Conservation (phyloP, 108 stramenopile genomes). For the Nitzschia sp. region DNA sequence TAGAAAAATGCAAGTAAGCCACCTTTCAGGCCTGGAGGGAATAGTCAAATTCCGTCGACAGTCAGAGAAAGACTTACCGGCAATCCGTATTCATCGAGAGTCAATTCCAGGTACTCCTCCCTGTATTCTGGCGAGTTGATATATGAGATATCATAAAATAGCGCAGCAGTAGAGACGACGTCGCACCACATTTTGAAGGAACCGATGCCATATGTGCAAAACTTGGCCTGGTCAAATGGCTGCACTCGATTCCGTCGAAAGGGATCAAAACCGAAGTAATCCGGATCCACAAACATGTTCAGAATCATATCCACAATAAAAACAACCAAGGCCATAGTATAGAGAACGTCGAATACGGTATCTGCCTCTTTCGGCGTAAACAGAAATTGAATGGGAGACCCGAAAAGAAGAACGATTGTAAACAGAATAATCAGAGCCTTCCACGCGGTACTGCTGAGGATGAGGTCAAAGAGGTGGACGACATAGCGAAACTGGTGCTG, state of each 20-base stretch:
- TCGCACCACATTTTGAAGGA: conserved; percentile 75
- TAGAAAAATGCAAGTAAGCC: neutral
- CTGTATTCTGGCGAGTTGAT: conserved; percentile 26
- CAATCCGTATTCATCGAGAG: conserved; percentile 40
- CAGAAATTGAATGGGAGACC: conserved; percentile 52
- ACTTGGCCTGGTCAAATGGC: conserved; percentile 20
- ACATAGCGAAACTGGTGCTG: neutral
- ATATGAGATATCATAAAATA: conserved; percentile 56
- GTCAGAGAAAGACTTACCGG: conserved; percentile 55
- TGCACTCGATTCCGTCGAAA: conserved; percentile 19
- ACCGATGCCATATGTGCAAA: conserved; percentile 35
- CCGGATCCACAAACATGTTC: conserved; percentile 39
- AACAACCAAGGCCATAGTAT: conserved; percentile 36
- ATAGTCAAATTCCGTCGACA: too few relatives aligned
- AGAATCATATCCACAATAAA: conserved; percentile 61
- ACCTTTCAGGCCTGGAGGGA: too few relatives aligned
- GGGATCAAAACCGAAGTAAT: conserved; percentile 42
- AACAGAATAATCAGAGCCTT: conserved; percentile 32
- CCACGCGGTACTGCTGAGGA: conserved; percentile 21
- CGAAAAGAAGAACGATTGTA: conserved; percentile 55
- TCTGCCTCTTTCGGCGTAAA: conserved; percentile 44
- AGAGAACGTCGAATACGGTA: conserved; percentile 42
- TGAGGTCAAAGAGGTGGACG: conserved; percentile 1
- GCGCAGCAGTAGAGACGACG: conserved; percentile 49
- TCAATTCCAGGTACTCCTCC: conserved; percentile 6